phyloP scores from a whole-genome alignment of 805 yeast genomes.

The Lachancea cidri region DNA sequence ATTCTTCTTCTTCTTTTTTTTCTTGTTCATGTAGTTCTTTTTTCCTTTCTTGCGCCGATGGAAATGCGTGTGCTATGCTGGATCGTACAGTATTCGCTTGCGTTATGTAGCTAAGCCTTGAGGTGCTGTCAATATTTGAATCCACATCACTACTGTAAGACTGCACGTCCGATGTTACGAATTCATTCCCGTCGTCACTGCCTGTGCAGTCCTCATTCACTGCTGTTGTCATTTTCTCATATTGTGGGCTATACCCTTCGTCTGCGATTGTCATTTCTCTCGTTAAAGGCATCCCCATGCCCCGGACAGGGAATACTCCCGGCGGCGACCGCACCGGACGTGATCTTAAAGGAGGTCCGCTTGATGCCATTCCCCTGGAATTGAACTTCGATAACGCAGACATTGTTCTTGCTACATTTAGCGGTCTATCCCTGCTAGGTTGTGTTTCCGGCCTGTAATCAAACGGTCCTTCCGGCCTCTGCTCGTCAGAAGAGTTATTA shows the following conservation, averaged over 20 bases:
- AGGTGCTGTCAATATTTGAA: neutral
- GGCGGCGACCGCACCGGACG: constrained; percentile 50
- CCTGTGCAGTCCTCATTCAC: neutral
- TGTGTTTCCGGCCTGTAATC: constrained; percentile 5
- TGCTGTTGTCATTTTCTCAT: neutral
- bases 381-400: constrained; percentile 2
- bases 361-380: neutral
- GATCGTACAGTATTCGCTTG: neutral
- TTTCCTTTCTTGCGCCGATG: neutral
- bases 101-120: neutral
- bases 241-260: constrained; percentile 8
- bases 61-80: neutral
- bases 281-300: constrained; percentile 63
- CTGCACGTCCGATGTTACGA: neutral
- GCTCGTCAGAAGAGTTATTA: constrained; percentile 5
- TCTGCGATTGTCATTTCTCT: constrained; percentile 57
- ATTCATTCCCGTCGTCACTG: neutral
- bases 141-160: neutral
- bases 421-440: neutral
- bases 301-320: constrained; percentile 75
- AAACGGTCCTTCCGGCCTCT: constrained; percentile 1
- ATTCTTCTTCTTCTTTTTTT: constrained; percentile 26
- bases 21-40: constrained; percentile 8
- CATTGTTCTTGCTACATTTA: constrained; percentile 1
- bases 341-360: constrained; percentile 2